Evolutionary conservation across 345 rosid species (phyloP), one percentile per base, ranked within the genome.

Genomic region (Cochlearia excelsa): DNA sequence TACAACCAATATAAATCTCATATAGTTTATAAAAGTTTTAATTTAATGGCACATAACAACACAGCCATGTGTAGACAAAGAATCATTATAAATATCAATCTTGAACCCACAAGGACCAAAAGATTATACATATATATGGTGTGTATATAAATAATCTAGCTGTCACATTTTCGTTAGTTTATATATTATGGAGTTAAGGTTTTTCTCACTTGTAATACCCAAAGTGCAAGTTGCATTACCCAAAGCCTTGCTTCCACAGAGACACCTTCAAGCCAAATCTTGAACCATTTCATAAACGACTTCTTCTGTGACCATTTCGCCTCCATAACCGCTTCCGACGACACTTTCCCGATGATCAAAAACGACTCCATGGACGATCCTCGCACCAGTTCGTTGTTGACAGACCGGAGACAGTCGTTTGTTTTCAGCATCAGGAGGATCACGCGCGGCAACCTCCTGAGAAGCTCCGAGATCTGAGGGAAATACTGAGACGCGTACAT

Each of bases 401-500:
- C 96, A 0, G 98, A 71, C 74, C 95, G 79, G 55, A 92, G 80
- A 73, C 98, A 92, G 74, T 92, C 98, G 65, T 92, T 92, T 46
- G 96, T 88, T 78, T 92, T 88, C 77, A 92, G 78, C 93, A 88
- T 77, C 57, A 92, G 72, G 60, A 92, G 73, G 83, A 92, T 86
- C 10, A 83, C 95, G 8, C 98, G 89, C 1, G 98, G 98, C 57
- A 92, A 70, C 70, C 95, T 86, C 72, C 93, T 79, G 6, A 92
- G 85, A 68, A 92, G 98, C 80, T 92, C 95, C 4, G 96, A 80
- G 67, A 92, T 92, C 72, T 92, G 81, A 49, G 84, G 71, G 72
- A 92, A 88, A 65, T 88, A 83, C 71, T 86, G 85, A 66, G 97
- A 88, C 60, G 98, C 98, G 38, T 86, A 92, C 98, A 82, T 88